phyloP scores from a whole-genome alignment of 2,329 filamentous ascomycete genomes.

The Colletotrichum eremochloae region DNA sequence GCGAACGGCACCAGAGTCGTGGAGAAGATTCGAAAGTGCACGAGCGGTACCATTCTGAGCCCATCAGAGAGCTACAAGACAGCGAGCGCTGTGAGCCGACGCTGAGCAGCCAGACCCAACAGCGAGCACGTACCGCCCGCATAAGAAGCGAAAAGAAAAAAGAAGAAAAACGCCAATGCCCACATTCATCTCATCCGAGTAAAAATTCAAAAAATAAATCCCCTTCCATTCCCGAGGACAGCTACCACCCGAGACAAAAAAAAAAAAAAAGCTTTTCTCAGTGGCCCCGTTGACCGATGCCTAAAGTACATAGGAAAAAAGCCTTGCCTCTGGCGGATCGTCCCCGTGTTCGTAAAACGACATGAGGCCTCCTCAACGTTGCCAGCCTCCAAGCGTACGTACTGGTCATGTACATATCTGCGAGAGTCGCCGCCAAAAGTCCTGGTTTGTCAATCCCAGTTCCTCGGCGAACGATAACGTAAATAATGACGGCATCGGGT shows the following conservation, averaged over 20 bases:
- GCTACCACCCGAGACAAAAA: neutral
- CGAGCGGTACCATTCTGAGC: neutral
- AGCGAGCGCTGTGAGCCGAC: too few species aligned
- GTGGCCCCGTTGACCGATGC: neutral
- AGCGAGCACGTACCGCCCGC: neutral
- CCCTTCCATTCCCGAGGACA: neutral
- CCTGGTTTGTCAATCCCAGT: neutral
- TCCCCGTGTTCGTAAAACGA: neutral
- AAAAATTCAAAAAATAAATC: neutral
- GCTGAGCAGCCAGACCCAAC: neutral
- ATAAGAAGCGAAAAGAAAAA: slow-evolving; percentile 16
- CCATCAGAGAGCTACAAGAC: too few species aligned
- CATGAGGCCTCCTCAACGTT: neutral
- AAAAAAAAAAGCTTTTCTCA: neutral
- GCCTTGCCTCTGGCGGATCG: neutral
- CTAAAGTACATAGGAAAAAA: neutral
- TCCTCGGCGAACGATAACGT: slow-evolving; percentile 24
- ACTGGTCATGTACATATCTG: slow-evolving; percentile 22
- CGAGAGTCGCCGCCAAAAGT: slow-evolving; percentile 1
- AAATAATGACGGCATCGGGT: slow-evolving; percentile 10
- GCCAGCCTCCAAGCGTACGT: neutral
- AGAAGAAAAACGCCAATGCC: slow-evolving; percentile 3
- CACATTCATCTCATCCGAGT: neutral
- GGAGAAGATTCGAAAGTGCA: neutral
- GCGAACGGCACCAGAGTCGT: neutral